Percentiles rank a stretch among this genome's conserved stretches.
phyloP scores from a whole-genome alignment of 2,329 filamentous ascomycete genomes.

The Aspergillus tamarii region DNA sequence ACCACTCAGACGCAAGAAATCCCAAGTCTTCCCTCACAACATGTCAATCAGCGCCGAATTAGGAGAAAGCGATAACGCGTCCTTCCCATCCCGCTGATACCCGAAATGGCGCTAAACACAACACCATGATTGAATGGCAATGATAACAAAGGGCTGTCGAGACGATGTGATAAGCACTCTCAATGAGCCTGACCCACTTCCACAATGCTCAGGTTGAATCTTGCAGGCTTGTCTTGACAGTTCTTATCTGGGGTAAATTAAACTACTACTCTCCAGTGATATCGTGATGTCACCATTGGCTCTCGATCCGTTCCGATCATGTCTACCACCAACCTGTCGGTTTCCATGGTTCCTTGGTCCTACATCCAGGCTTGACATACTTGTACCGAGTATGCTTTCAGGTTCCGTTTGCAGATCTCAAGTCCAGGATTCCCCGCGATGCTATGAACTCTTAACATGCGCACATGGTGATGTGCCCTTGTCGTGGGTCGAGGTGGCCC shows the following conservation, averaged over 20 bases:
- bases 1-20: background rate
- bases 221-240: background rate
- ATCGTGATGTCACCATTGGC: constrained; percentile 1
- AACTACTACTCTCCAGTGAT: background rate
- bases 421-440: background rate
- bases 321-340: background rate
- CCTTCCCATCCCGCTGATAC: background rate
- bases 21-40: background rate
- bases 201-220: background rate
- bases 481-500: background rate
- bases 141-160: too few relatives aligned
- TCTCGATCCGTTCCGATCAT: background rate
- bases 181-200: background rate
- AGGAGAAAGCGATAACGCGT: background rate
- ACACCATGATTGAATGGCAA: background rate
- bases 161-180: background rate
- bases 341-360: background rate
- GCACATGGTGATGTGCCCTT: background rate
- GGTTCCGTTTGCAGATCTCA: background rate
- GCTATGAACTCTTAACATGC: background rate
- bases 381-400: background rate
- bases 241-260: background rate
- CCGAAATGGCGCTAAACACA: background rate
- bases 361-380: background rate
- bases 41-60: background rate